These are phyloP conservation scores for Crithidia mellificae DNA, from an alignment of 208 protist species.

Conservation along the genomic window DNA sequence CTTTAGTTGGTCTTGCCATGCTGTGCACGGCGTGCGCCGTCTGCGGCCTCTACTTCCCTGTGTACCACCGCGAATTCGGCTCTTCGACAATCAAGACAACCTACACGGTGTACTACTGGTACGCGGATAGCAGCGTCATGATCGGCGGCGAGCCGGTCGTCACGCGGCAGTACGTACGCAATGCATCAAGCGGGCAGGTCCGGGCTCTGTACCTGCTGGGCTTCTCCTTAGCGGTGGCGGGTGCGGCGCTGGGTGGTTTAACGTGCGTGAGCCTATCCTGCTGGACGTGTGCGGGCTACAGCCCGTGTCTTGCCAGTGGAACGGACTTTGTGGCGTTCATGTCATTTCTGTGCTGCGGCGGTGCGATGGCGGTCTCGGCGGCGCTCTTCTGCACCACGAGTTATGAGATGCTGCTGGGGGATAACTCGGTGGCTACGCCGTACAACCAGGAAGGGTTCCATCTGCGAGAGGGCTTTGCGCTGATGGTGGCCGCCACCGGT, in stretches of 20 bases:
- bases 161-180: slow-evolving; percentile 1
- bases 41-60: background rate
- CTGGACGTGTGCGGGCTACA: slow-evolving; percentile 1
- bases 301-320: background rate
- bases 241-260: background rate
- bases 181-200: background rate
- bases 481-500: slow-evolving; percentile 2
- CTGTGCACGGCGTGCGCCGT: slow-evolving; percentile 4
- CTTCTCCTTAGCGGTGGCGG: slow-evolving; percentile 3
- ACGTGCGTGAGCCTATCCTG: background rate
- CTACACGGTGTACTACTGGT: slow-evolving; percentile 7
- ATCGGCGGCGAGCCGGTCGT: slow-evolving; percentile 1
- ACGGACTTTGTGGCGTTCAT: background rate
- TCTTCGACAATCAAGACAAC: background rate
- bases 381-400: slow-evolving; percentile 7
- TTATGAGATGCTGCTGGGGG: slow-evolving; percentile 6
- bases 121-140: slow-evolving; percentile 1
- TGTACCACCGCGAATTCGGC: slow-evolving; percentile 1
- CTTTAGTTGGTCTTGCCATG: slow-evolving; percentile 1
- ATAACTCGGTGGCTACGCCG: background rate
- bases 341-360: slow-evolving; percentile 5
- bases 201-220: background rate
- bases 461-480: background rate
- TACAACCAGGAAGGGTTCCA: slow-evolving; percentile 2
- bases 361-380: slow-evolving; percentile 4